A percentile compares a stretch with the other conserved stretches of the same genome.
Conservation (phyloP, 2,329 filamentous ascomycete species). For the Venturia effusa region DNA sequence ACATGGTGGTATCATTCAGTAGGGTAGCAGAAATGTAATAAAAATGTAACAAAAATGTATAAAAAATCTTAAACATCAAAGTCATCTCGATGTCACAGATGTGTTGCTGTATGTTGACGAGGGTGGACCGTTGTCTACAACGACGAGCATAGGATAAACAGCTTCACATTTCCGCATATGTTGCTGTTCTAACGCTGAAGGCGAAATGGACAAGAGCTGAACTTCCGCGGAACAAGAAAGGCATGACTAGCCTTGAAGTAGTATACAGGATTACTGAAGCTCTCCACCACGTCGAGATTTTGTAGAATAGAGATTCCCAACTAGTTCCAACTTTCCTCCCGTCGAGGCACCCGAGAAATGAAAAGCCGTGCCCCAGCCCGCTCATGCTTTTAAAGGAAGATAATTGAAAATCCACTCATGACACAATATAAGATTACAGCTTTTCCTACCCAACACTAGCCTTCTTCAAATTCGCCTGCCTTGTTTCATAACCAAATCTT, state of each 20-base stretch:
- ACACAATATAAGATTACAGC: background rate
- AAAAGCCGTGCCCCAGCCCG: background rate
- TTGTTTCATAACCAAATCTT: background rate
- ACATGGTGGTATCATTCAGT: background rate
- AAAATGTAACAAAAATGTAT: background rate
- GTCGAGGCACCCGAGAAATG: background rate
- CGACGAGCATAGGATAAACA: too few relatives aligned
- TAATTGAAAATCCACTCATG: background rate
- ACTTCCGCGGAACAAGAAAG: too few relatives aligned
- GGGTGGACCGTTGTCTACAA: too few relatives aligned
- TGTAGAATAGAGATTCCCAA: background rate
- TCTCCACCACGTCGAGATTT: too few relatives aligned
- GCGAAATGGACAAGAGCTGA: too few relatives aligned
- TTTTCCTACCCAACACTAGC: background rate
- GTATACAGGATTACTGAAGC: too few relatives aligned
- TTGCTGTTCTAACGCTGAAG: too few relatives aligned
- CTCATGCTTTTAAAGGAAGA: background rate
- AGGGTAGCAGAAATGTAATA: background rate
- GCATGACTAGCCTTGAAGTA: too few relatives aligned
- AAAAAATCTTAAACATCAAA: too few relatives aligned
- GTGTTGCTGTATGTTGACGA: too few relatives aligned
- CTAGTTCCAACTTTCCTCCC: background rate
- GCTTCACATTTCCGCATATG: too few relatives aligned
- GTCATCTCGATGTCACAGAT: too few relatives aligned
- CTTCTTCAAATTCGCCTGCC: background rate